phyloP scores from a whole-genome alignment of 371 early-diverging fungal genomes.

The Dinochytrium kinnereticum region DNA sequence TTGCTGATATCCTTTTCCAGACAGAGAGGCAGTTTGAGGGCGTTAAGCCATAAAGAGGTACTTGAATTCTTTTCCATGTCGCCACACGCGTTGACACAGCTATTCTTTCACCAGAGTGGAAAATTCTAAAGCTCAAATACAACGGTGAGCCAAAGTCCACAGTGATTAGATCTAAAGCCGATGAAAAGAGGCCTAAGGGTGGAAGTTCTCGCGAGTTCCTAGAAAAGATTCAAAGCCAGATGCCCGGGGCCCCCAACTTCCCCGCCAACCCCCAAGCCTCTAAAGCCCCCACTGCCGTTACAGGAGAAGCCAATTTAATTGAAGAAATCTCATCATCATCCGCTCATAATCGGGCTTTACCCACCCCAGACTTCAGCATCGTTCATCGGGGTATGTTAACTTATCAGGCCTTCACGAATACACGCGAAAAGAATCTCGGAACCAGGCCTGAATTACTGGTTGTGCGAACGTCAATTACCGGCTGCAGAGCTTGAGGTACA shows the following conservation, averaged over 20 bases:
- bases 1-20: conserved; percentile 41
- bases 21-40: conserved; percentile 49
- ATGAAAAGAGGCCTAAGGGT: neutral
- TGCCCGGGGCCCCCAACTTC: neutral
- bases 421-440: conserved; percentile 29
- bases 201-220: conserved; percentile 38
- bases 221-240: conserved; percentile 25
- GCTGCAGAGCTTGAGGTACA: conserved; percentile 41
- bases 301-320: conserved; percentile 1
- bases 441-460: conserved; percentile 49
- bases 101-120: too few relatives aligned
- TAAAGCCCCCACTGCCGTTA: too few relatives aligned
- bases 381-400: conserved; percentile 38
- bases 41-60: conserved; percentile 48
- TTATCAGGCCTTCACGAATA: conserved; percentile 44
- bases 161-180: conserved; percentile 42
- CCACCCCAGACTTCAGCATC: conserved; percentile 41
- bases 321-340: neutral
- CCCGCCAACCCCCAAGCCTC: too few relatives aligned
- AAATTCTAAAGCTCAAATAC: conserved; percentile 48
- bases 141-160: conserved; percentile 53
- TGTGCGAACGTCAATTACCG: conserved; percentile 45
- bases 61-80: too few relatives aligned
- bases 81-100: too few relatives aligned
- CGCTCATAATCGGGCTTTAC: neutral